Evolutionary conservation across 768 basidiomycete species (phyloP).

Genomic region (Pleurotus ostreatus): DNA sequence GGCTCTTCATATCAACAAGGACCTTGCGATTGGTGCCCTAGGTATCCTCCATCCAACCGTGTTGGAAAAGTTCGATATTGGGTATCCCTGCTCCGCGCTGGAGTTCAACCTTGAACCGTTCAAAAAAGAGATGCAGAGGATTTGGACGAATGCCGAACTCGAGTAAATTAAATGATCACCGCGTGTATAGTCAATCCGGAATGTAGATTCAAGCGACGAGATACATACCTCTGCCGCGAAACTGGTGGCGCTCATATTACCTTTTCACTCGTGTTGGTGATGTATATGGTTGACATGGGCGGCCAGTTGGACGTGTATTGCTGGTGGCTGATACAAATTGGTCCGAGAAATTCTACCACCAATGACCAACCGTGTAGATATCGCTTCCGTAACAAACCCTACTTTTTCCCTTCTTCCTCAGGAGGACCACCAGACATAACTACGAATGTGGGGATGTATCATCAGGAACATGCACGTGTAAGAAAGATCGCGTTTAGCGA

Average conservation of each 20-base stretch:
- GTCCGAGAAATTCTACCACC: not conserved
- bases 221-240: not conserved
- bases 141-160: constrained; percentile 45
- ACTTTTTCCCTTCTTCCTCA: constrained; percentile 1
- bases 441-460: not conserved
- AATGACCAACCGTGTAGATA: not conserved
- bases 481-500: not conserved
- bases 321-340: too few species aligned
- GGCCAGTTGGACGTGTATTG: not conserved
- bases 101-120: constrained; percentile 97
- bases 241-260: too few species aligned
- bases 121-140: constrained; percentile 62
- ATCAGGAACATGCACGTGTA: not conserved
- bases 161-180: constrained; percentile 25
- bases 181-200: constrained; percentile 5
- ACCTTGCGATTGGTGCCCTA: constrained; percentile 80
- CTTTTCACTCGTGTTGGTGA: not conserved
- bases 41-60: constrained; percentile 94
- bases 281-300: not conserved
- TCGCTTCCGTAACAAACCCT: not conserved
- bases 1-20: constrained; percentile 38
- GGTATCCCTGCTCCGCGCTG: constrained; percentile 89
- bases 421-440: constrained; percentile 2
- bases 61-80: constrained; percentile 89
- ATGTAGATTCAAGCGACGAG: constrained; percentile 9